Conservation (phyloP, 129 eudicot species). For the Glebionis coronaria region DNA sequence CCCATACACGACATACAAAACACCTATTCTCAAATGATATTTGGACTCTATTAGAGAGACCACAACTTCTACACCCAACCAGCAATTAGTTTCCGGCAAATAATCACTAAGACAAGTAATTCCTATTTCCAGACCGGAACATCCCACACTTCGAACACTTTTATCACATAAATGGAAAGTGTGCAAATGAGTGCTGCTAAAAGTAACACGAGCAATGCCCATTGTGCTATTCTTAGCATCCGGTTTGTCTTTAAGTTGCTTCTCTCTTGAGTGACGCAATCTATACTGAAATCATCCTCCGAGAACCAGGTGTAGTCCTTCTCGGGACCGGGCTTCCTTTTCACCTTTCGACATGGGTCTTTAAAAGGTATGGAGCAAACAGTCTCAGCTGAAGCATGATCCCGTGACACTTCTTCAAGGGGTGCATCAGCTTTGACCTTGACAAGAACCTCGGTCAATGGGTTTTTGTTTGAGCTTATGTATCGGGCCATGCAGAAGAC, state of each 20-base stretch:
- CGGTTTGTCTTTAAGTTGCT: background rate
- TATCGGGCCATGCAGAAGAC: background rate
- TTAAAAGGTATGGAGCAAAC: too few species aligned
- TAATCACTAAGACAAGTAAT: conserved; percentile 5
- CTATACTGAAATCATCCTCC: conserved; percentile 11
- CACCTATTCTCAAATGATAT: conserved; percentile 13
- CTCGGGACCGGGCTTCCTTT: conserved; percentile 10
- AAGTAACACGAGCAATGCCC: conserved; percentile 5
- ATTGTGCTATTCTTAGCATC: background rate
- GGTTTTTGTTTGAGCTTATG: conserved; percentile 5
- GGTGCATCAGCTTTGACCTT: conserved; percentile 12
- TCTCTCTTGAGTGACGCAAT: conserved; percentile 3
- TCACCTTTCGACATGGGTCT: background rate
- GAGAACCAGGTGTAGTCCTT: conserved; percentile 20
- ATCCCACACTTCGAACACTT: conserved; percentile 9
- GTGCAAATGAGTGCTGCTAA: conserved; percentile 4
- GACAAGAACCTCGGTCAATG: conserved; percentile 9
- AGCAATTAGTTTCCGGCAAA: conserved; percentile 7
- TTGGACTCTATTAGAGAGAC: conserved; percentile 9
- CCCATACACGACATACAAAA: conserved; percentile 18
- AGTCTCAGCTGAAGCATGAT: background rate
- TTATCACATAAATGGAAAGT: conserved; percentile 6
- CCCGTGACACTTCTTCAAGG: background rate
- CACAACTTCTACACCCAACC: background rate
- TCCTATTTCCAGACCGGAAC: conserved; percentile 18